Evolutionary conservation across 192 early-diverging fungal species (phyloP).

Genomic region (Backusella luteola): DNA sequence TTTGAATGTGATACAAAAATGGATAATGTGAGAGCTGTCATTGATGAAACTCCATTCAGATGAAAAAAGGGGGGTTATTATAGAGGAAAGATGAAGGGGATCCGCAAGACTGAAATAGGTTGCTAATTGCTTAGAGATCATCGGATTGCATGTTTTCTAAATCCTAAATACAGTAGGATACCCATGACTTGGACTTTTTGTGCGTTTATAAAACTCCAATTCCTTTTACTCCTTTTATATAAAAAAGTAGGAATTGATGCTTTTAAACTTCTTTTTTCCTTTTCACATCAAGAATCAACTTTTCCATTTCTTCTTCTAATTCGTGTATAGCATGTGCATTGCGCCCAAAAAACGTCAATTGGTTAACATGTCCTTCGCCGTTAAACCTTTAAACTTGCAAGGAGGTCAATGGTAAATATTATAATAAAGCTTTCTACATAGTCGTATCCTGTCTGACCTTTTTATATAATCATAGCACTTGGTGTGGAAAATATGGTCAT

Average conservation of each 20-base stretch:
- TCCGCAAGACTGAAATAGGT: neutral
- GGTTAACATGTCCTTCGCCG: neutral
- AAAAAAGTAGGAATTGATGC: neutral
- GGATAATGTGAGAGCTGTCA: neutral
- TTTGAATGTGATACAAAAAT: neutral
- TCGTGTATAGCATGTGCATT: neutral
- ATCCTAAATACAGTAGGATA: neutral
- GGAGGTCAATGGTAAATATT: slow-evolving; percentile 30
- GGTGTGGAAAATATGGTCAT: slow-evolving; percentile 36
- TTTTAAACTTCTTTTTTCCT: neutral
- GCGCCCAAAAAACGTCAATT: neutral
- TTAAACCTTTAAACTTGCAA: slow-evolving; percentile 29
- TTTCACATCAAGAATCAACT: neutral
- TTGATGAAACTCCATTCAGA: neutral
- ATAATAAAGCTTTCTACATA: neutral
- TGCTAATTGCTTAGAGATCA: neutral
- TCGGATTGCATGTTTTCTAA: neutral
- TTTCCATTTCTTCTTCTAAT: neutral
- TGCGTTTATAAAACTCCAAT: neutral
- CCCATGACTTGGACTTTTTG: neutral
- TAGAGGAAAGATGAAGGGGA: neutral
- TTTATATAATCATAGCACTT: slow-evolving; percentile 15
- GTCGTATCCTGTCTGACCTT: neutral
- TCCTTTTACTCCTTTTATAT: neutral
- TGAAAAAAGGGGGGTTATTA: neutral